Conservation (phyloP, 2,329 filamentous ascomycete species). For the Aspergillus sp. region DNA sequence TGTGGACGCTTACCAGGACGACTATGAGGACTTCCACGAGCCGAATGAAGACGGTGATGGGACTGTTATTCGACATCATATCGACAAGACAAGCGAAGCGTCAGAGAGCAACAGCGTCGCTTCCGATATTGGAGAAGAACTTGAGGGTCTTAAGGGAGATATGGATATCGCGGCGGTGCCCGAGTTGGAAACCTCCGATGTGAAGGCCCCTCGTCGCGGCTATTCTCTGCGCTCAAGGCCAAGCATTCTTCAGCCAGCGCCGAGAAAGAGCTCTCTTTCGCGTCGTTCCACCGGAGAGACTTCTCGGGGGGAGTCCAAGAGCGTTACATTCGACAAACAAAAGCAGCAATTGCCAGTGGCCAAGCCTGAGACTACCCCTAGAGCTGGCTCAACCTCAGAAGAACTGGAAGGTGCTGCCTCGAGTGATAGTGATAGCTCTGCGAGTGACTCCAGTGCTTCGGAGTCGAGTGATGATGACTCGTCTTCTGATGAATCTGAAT, state of each 20-base stretch:
- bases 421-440: slow-evolving; percentile 12
- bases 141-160: slow-evolving; percentile 46
- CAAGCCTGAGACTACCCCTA: slow-evolving; percentile 15
- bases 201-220: slow-evolving; percentile 5
- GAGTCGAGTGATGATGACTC: slow-evolving; percentile 2
- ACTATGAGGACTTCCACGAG: slow-evolving; percentile 25
- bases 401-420: slow-evolving; percentile 14
- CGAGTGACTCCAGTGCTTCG: slow-evolving; percentile 26
- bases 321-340: slow-evolving; percentile 32
- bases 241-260: slow-evolving; percentile 1
- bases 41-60: slow-evolving; percentile 30
- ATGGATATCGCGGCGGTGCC: slow-evolving; percentile 31
- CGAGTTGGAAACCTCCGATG: slow-evolving; percentile 20
- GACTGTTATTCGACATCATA: slow-evolving; percentile 36
- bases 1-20: slow-evolving; percentile 28
- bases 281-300: slow-evolving; percentile 16
- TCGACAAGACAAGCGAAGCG: slow-evolving; percentile 27
- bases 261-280: slow-evolving; percentile 14
- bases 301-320: slow-evolving; percentile 31
- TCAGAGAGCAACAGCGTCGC: slow-evolving; percentile 31
- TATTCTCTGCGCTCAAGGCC: slow-evolving; percentile 16
- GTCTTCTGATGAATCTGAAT: neutral
- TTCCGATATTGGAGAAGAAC: slow-evolving; percentile 44
- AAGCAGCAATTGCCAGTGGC: slow-evolving; percentile 8
- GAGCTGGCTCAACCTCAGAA: slow-evolving; percentile 14